Base-by-base conservation (phyloP, 192 early-diverging fungal species). In the Piromyces finnis region DNA sequence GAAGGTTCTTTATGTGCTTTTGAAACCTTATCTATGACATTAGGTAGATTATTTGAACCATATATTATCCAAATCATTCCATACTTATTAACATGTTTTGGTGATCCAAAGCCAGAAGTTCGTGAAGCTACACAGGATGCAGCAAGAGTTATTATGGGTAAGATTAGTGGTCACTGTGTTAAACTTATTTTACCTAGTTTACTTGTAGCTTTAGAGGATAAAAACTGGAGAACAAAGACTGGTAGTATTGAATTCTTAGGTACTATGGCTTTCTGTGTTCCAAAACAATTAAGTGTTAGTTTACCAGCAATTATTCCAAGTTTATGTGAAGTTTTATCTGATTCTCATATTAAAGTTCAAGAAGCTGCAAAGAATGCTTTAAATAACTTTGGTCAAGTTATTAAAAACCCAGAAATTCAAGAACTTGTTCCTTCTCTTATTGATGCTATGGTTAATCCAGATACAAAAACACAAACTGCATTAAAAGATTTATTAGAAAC, bases 361-460 rank as follows among this genome's bases (percentile, higher is more conserved):
- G 90, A 92, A 28, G 88, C 97, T 27, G 96, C 96, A 1, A 92
- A 93, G 78, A 87, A 91, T 27, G 93, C 98, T 0, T 87, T 99
- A 81, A 88, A 90, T 79, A 87, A 88, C 35, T 98, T 99, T 81
- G 98, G 97, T 78, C 90, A 94, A 41, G 96, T 99, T 30, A 99
- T 99, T 84, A 94, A 93, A 81, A 99, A 98, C 81, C 98, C 98
- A 16, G 98, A 99, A 86, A 96, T 99, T 83, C 95, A 97, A 84
- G 88, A 85, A 27, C 84, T 99, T 79, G 96, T 98, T 27, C 97
- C 97, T 7, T 84, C 88, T 80, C 84, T 99, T 79, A 84, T 99
- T 82, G 87, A 89, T 22, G 96, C 96, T 6, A 89, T 99, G 29
- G 86, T 91, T 15, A 94, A 98, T 84, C 98, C 98, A 29, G 94